Base-by-base conservation (phyloP, 139 green algal genomes). In the Chlamydomonas applanata region DNA sequence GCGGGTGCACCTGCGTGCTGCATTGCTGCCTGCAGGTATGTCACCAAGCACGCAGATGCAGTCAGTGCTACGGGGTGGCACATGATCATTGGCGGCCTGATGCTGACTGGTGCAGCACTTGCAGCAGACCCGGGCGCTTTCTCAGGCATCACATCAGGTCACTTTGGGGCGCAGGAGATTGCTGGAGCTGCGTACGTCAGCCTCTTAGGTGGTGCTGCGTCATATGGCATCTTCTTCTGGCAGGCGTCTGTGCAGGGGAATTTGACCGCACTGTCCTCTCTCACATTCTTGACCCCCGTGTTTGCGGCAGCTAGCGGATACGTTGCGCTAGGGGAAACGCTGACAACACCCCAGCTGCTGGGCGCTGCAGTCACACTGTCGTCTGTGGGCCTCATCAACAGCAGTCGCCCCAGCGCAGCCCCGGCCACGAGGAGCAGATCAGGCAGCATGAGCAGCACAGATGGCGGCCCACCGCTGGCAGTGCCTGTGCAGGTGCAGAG, bases 61-160 rank as follows among this genome's bases (percentile, higher is more conserved):
- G 86, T 99, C 11, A 91, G 95, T 78, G 96, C 96, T 2, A 99
- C 95, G 14, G 96, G 94, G 1, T 99, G 91, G 90, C 96, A 99
- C 83, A 98, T 99, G 94, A 70, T 99, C 30, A 79, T 99, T 9
- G 96, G 96, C 13, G 92, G 93, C 2, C 24, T 94, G 0, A 80
- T 92, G 5, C 87, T 98, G 52, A 30, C 86, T 27, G 89, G 74
- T 36, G 54, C 53, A 16, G 78, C 78, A 7, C 54, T 79, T 0
- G 32, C 46, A 30, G 53, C 61, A 46, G 81, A 86, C 46, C 59
- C 59, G 4, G 3, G 68, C 30, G 74, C 36, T 19, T 20, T 76
- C 36, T 34, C 59, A 73, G 19, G 74, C 22, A n/a, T 13, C 74
- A 3, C n/a, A n/a, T n/a, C 54, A 64, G 13, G 36, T 45, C 16